phyloP scores from a whole-genome alignment of 208 protist genomes.

The Acanthamoeba sp. region DNA sequence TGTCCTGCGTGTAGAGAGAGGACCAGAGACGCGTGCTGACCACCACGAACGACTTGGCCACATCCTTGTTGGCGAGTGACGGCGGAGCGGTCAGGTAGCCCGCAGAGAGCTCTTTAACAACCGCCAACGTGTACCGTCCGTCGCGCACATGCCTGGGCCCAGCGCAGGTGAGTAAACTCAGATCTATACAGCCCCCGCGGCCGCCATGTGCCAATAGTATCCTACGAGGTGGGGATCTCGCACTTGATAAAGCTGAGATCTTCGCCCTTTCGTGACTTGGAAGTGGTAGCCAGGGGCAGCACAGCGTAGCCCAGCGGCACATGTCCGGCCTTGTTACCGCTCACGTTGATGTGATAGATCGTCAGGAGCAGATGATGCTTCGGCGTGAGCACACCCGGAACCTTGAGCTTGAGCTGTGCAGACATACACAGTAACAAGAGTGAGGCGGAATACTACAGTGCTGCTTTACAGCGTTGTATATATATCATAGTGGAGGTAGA shows the following conservation, averaged over 20 bases:
- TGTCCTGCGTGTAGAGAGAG: slow-evolving; percentile 40
- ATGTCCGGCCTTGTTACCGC: background rate
- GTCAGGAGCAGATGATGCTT: slow-evolving; percentile 81
- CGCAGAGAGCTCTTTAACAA: background rate
- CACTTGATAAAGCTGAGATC: background rate
- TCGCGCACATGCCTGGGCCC: background rate
- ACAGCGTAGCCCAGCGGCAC: slow-evolving; percentile 14
- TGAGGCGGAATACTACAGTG: background rate
- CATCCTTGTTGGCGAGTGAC: background rate
- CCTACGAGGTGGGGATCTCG: no score
- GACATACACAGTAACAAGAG: background rate
- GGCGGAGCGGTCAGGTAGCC: slow-evolving; percentile 11
- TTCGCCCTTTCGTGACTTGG: slow-evolving; percentile 1
- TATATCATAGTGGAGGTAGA: no score
- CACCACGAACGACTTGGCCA: background rate
- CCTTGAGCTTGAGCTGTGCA: slow-evolving; percentile 78
- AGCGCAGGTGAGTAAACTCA: no score
- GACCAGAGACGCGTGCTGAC: background rate
- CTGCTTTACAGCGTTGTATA: no score
- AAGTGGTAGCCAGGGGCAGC: background rate
- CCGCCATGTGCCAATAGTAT: no score
- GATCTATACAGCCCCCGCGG: no score
- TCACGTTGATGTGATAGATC: slow-evolving; percentile 77
- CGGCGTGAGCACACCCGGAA: slow-evolving; percentile 70
- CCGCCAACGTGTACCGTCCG: slow-evolving; percentile 11